Conservation (phyloP, 495 filamentous ascomycete genomes). For the Copromyces sp. region DNA sequence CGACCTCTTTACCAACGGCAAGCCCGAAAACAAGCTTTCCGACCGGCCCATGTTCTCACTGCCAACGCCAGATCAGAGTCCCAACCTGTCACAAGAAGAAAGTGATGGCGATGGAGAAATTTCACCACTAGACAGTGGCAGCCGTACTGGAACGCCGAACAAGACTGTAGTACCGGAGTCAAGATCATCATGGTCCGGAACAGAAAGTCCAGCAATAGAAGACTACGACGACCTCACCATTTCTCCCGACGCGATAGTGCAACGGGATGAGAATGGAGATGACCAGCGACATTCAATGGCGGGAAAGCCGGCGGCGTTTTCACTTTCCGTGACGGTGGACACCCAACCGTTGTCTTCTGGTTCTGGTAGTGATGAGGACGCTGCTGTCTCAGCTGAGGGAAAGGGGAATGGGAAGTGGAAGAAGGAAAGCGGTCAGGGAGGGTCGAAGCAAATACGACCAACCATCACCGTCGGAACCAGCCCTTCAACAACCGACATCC, state of each 20-base stretch:
- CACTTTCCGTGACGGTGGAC: background rate
- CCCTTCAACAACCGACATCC: background rate
- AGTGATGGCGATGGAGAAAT: background rate
- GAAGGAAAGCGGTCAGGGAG: background rate
- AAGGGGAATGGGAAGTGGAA: background rate
- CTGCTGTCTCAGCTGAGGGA: background rate
- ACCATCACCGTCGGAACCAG: background rate
- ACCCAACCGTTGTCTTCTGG: background rate
- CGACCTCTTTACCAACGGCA: background rate
- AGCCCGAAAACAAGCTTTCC: background rate
- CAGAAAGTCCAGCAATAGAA: background rate
- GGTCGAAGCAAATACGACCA: background rate
- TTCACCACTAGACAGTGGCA: background rate
- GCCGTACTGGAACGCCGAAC: background rate
- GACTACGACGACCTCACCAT: constrained; percentile 7
- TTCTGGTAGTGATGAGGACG: background rate
- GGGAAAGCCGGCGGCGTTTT: background rate
- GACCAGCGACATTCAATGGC: background rate
- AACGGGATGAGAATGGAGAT: background rate
- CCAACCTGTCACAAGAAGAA: background rate
- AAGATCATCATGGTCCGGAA: background rate
- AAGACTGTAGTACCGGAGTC: background rate
- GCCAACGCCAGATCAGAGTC: background rate
- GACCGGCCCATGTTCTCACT: background rate
- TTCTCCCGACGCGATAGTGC: background rate